Evolutionary conservation across 2,329 filamentous ascomycete genomes (phyloP), one percentile per base, ranked within the genome.

Genomic region (Exophiala sp.): DNA sequence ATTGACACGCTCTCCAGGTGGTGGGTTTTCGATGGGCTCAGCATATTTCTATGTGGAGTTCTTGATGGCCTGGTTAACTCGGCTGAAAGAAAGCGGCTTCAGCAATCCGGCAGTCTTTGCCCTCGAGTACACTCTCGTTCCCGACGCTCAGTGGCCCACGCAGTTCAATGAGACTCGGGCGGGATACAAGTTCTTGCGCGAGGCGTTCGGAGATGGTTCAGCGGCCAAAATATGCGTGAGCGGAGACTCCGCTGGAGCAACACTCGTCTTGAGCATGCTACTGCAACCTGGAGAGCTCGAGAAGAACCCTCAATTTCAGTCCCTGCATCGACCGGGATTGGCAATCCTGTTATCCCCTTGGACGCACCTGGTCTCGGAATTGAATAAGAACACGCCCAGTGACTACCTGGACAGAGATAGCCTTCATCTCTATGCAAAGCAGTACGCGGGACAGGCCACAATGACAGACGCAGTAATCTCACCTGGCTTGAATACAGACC

Each of bases 31-130:
- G 5, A 88, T 95, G 85, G 90, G 89, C 2, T 90, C 87, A 10
- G 77, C 80, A 14, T 88, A 87, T 72, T 95, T 95, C 69, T 95
- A 95, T 68, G 80, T 91, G 34, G 90, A 95, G 65, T 94, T 92
- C 62, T 76, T 95, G 2, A 74, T 92, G 50, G 81, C 83, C 7
- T 90, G 86, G 85, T 73, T 88, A 10, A 75, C 78, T 40, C 72
- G 90, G 14, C 76, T 95, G 36, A 77, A 82, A 51, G 72, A 79
- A 47, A 74, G 77, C 14, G 87, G 86, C 1, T 92, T 87, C 68
- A 68, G 73, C 8, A 94, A 91, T 65, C 89, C 89, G 0, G 86
- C 87, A 18, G 79, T 94, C 3, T 90, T 94, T 65, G 83, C 86
- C 1, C 75, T 94, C 4, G 88, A 94, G 55, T 94, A 94, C 67